Evolutionary conservation across 202 grass and related monocot genomes (phyloP).

Genomic region (Elaeis oleifera): DNA sequence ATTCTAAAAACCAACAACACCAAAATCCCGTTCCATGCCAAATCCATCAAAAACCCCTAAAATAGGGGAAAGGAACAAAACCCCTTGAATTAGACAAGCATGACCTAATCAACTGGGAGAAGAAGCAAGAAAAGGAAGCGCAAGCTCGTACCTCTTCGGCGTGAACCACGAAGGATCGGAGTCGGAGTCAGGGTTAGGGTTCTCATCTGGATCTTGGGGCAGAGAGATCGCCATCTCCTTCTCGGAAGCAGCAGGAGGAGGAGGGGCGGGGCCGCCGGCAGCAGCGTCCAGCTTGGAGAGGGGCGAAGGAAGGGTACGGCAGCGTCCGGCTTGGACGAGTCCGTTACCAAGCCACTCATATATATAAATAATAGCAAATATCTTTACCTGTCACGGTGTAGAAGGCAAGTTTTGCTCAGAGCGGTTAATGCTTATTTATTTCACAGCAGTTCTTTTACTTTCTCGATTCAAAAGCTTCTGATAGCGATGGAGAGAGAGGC

Average conservation of each 20-base stretch:
- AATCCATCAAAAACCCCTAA: background rate
- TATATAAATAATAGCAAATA: no score
- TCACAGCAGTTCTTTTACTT: no score
- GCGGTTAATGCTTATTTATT: no score
- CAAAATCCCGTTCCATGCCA: background rate
- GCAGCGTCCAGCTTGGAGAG: background rate
- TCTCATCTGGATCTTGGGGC: conserved; percentile 41
- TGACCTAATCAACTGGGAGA: background rate
- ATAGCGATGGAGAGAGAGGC: no score
- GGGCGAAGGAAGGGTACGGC: background rate
- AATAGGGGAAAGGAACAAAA: background rate
- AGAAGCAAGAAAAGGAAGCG: background rate
- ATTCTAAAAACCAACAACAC: no score
- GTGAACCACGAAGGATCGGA: conserved; percentile 87
- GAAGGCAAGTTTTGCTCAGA: no score
- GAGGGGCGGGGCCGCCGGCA: background rate
- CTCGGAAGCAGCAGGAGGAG: background rate
- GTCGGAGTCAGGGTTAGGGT: conserved; percentile 23
- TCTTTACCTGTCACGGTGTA: no score
- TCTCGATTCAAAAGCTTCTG: no score
- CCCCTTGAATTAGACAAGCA: no score
- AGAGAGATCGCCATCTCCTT: conserved; percentile 65
- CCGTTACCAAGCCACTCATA: no score
- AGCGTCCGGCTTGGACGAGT: no score
- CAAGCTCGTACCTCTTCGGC: conserved; percentile 53